phyloP scores from a whole-genome alignment of 2,329 filamentous ascomycete species.

The Trichoderma atroviride region DNA sequence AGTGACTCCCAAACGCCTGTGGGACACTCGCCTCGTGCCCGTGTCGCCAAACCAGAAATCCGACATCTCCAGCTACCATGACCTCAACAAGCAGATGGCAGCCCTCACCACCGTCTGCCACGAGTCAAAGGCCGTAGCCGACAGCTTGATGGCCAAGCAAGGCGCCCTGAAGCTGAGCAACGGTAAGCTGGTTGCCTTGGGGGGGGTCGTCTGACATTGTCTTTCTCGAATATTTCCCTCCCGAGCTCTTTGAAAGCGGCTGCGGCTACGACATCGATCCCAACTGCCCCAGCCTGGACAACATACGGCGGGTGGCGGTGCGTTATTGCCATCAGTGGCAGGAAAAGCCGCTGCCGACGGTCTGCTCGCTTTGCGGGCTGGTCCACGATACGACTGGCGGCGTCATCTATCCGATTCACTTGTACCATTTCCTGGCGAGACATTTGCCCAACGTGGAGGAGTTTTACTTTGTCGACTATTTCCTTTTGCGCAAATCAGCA shows the following conservation, averaged over 20 bases:
- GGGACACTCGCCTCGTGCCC: conserved; percentile 32
- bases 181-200: conserved; percentile 38
- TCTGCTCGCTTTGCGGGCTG: conserved; percentile 42
- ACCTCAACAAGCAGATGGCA: conserved; percentile 35
- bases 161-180: conserved; percentile 34
- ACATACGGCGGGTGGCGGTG: conserved; percentile 46
- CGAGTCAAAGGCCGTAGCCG: conserved; percentile 34
- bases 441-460: conserved; percentile 47
- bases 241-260: conserved; percentile 34
- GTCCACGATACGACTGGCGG: conserved; percentile 35
- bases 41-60: conserved; percentile 36
- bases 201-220: conserved; percentile 38
- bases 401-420: conserved; percentile 43
- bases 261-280: conserved; percentile 35
- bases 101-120: conserved; percentile 35
- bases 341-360: conserved; percentile 31
- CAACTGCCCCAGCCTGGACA: conserved; percentile 36
- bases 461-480: conserved; percentile 51
- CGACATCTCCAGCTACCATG: conserved; percentile 40
- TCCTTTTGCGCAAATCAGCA: conserved; percentile 40
- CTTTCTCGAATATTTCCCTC: conserved; percentile 42
- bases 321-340: conserved; percentile 49
- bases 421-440: conserved; percentile 49
- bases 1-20: conserved; percentile 27
- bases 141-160: conserved; percentile 30